These are phyloP conservation scores for Diplodia mutila DNA, from an alignment of 2,329 filamentous ascomycete species.

Conservation along the genomic window DNA sequence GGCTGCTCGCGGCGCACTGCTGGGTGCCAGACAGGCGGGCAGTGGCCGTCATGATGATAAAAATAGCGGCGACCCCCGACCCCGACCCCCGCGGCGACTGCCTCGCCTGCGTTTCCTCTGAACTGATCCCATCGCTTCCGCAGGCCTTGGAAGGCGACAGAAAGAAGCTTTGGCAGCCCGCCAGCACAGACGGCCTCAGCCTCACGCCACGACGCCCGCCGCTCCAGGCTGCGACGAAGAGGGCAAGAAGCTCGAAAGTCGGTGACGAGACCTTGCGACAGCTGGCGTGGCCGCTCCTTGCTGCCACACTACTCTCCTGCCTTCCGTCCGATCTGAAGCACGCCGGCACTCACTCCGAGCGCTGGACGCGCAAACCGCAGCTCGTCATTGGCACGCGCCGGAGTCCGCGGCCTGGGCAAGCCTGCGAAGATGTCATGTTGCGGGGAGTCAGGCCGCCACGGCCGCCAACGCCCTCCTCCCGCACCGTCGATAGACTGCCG, in stretches of 20 bases:
- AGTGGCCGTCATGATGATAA: neutral
- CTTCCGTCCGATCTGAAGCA: slow-evolving; percentile 18
- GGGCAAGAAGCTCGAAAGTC: neutral
- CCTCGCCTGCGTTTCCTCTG: neutral
- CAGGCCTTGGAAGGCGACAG: neutral
- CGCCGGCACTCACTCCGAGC: slow-evolving; percentile 9
- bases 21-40: neutral
- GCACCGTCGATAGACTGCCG: neutral
- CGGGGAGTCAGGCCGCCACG: slow-evolving; percentile 2
- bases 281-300: slow-evolving; percentile 21
- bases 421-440: slow-evolving; percentile 4
- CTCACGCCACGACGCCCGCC: slow-evolving; percentile 23
- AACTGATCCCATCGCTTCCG: neutral
- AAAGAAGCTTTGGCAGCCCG: slow-evolving; percentile 11
- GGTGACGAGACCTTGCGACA: slow-evolving; percentile 13
- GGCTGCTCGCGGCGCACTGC: neutral
- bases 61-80: neutral
- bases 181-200: slow-evolving; percentile 19
- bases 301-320: slow-evolving; percentile 1
- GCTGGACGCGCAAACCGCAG: neutral
- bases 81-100: neutral
- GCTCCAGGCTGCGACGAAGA: slow-evolving; percentile 10
- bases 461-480: slow-evolving; percentile 2
- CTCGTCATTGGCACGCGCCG: neutral
- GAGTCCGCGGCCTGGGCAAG: neutral